Conservation (phyloP, 148 eudicot genomes). For the Arbutus unedo region DNA sequence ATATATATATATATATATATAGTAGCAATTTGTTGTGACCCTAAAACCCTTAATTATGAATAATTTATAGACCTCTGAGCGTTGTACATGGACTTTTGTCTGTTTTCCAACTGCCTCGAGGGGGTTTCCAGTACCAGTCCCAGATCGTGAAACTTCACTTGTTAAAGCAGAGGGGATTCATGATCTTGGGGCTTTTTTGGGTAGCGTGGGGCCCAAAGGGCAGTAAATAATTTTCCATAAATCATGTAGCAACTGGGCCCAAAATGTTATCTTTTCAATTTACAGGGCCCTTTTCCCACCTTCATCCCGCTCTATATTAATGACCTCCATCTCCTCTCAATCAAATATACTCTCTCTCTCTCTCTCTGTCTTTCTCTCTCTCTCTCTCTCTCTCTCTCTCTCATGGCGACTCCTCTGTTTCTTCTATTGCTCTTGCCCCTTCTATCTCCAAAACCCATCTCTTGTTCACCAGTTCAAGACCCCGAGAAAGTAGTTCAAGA, state of each 20-base stretch:
- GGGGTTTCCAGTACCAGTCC: too few relatives aligned
- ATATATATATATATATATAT: too few relatives aligned
- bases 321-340: background rate
- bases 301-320: conserved; percentile 16
- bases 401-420: conserved; percentile 2
- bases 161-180: background rate
- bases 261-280: background rate
- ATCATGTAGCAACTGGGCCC: conserved; percentile 7
- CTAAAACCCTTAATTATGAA: too few relatives aligned
- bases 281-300: background rate
- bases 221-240: background rate
- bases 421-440: conserved; percentile 13
- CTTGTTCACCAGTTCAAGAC: conserved; percentile 25
- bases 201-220: background rate
- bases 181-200: background rate
- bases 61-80: too few relatives aligned
- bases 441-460: conserved; percentile 17
- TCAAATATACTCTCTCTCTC: background rate
- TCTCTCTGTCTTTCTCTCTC: background rate
- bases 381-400: background rate
- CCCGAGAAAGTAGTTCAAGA: conserved; percentile 31
- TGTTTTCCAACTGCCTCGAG: too few relatives aligned
- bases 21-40: too few relatives aligned
- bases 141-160: background rate
- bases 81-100: too few relatives aligned